phyloP scores from a whole-genome alignment of 768 basidiomycete species.

The Tephrocybe rancida region DNA sequence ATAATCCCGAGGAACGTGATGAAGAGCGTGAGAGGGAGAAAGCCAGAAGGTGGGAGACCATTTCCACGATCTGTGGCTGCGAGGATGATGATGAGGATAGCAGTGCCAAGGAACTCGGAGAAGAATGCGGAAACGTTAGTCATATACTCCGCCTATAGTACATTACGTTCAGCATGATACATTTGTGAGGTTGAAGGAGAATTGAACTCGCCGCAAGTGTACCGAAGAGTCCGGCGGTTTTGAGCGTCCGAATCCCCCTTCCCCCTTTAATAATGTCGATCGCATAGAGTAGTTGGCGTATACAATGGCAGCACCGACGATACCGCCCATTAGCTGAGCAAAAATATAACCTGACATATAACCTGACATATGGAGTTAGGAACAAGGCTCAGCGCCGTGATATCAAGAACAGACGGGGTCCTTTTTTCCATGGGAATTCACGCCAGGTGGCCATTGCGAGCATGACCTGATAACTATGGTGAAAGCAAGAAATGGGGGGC shows the following conservation, averaged over 20 bases:
- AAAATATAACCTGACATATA: conserved; percentile 48
- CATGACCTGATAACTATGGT: conserved; percentile 51
- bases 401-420: conserved; percentile 50
- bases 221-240: conserved; percentile 58
- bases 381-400: no score
- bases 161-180: not conserved
- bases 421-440: conserved; percentile 81
- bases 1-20: conserved; percentile 59
- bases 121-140: conserved; percentile 43
- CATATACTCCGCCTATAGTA: conserved; percentile 36
- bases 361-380: no score
- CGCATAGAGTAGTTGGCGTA: conserved; percentile 73
- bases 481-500: not conserved
- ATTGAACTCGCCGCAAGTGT: conserved; percentile 56
- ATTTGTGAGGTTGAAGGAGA: not conserved
- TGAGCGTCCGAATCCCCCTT: conserved; percentile 49
- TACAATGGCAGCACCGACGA: conserved; percentile 59
- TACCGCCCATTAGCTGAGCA: conserved; percentile 65
- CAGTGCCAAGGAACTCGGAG: conserved; percentile 58
- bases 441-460: conserved; percentile 69
- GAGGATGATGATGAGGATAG: conserved; percentile 56
- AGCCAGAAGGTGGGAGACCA: conserved; percentile 46
- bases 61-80: conserved; percentile 56
- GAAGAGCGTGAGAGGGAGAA: conserved; percentile 59
- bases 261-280: conserved; percentile 70